A percentile compares a stretch with the other conserved stretches of the same genome.
Evolutionary conservation across 2,329 filamentous ascomycete genomes (phyloP).

Genomic region (Aspergillus oerlinghausenensis): DNA sequence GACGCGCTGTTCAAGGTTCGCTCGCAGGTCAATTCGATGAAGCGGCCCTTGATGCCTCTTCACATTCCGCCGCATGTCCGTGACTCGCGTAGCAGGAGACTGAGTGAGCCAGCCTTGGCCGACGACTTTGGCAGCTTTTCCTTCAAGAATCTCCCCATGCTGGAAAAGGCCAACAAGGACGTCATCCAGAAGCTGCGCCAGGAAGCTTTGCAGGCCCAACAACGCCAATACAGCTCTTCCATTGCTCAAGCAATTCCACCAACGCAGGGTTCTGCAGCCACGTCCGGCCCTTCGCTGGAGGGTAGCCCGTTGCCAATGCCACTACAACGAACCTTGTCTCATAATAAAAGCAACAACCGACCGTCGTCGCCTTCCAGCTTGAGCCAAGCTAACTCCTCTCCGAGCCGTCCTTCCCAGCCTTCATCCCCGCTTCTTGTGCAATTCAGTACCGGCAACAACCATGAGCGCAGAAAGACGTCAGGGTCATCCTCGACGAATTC

Average conservation of each 20-base stretch:
- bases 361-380: conserved; percentile 81
- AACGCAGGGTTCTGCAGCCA: conserved; percentile 19
- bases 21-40: conserved; percentile 80
- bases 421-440: conserved; percentile 93
- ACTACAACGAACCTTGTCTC: conserved; percentile 76
- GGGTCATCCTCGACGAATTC: conserved; percentile 81
- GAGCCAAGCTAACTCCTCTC: conserved; percentile 78
- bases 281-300: conserved; percentile 66
- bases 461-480: conserved; percentile 86
- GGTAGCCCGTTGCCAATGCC: conserved; percentile 80
- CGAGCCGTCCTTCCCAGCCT: conserved; percentile 76
- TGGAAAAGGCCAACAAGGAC: conserved; percentile 98
- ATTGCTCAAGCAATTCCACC: conserved; percentile 14
- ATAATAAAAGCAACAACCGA: conserved; percentile 70
- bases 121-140: conserved; percentile 97
- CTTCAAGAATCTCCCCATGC: conserved; percentile 93
- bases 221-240: conserved; percentile 42
- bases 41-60: conserved; percentile 87
- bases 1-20: conserved; percentile 88
- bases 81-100: conserved; percentile 76
- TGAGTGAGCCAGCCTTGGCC: conserved; percentile 81
- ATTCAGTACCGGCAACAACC: conserved; percentile 79
- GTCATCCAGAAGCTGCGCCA: conserved; percentile 94
- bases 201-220: conserved; percentile 73
- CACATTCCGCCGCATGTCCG: conserved; percentile 96